Evolutionary conservation across 1,284 basidiomycete species (phyloP).

Genomic region (Puccinia novopanici): DNA sequence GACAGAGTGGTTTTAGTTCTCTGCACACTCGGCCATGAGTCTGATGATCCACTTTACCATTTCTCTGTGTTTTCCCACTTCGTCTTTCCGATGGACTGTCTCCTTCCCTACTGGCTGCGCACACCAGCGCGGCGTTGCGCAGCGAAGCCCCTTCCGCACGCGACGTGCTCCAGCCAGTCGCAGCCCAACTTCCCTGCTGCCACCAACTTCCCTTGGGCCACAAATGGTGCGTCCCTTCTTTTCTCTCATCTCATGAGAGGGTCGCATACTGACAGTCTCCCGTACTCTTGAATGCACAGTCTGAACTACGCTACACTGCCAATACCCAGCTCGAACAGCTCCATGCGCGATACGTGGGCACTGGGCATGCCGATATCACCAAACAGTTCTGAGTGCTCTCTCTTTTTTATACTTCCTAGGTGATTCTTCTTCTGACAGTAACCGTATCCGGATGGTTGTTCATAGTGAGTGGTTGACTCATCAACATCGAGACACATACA

Average conservation of each 20-base stretch:
- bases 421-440: not conserved
- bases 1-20: not conserved
- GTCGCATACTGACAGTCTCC: too few relatives aligned
- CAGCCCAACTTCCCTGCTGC: too few relatives aligned
- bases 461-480: conserved; percentile 93
- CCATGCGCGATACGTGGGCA: conserved; percentile 93
- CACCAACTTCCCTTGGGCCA: not conserved
- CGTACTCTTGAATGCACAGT: conserved; percentile 61
- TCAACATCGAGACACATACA: conserved; percentile 90
- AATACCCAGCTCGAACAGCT: conserved; percentile 91
- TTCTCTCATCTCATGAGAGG: not conserved
- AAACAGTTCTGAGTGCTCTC: conserved; percentile 69
- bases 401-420: not conserved
- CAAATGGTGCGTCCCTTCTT: not conserved
- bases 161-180: not conserved
- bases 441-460: too few relatives aligned
- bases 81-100: not conserved
- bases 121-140: too few relatives aligned
- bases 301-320: conserved; percentile 86
- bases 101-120: too few relatives aligned
- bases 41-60: not conserved
- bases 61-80: not conserved
- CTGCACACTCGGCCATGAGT: not conserved
- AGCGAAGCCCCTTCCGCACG: too few relatives aligned
- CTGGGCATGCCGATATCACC: conserved; percentile 86